Conservation (phyloP, 2,329 filamentous ascomycete genomes). For the Beauveria varroae region DNA sequence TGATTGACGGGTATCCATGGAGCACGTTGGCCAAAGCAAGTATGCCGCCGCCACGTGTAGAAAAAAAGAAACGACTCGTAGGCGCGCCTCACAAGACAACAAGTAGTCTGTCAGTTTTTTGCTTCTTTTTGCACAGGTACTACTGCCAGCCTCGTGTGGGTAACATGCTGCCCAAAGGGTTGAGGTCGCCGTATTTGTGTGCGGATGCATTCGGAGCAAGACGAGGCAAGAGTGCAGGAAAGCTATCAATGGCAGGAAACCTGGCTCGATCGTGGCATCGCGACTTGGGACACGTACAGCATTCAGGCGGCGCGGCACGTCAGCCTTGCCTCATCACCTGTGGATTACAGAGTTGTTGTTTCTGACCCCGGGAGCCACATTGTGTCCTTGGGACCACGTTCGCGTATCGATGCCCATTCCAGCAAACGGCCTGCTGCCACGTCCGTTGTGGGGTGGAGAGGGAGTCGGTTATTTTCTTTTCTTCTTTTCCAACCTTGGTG, state of each 20-base stretch:
- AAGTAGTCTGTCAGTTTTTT: background rate
- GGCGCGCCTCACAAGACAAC: background rate
- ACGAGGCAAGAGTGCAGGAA: too few species aligned
- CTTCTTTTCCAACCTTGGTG: background rate
- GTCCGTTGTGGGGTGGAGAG: background rate
- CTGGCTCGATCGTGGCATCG: too few species aligned
- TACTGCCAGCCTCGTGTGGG: too few species aligned
- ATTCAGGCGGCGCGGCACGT: too few species aligned
- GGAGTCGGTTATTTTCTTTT: background rate
- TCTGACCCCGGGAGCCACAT: background rate
- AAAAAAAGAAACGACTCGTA: background rate
- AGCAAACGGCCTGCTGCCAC: background rate
- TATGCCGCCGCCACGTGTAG: background rate
- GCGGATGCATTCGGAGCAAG: too few species aligned
- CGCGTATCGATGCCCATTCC: constrained; percentile 8
- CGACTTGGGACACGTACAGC: too few species aligned
- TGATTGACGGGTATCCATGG: background rate
- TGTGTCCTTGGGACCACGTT: background rate
- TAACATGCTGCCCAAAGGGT: too few species aligned
- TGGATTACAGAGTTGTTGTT: background rate
- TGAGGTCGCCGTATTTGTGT: too few species aligned
- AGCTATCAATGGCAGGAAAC: too few species aligned
- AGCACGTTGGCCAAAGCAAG: background rate
- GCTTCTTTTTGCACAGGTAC: background rate
- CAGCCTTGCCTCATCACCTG: background rate